Evolutionary conservation across 2,329 filamentous ascomycete genomes (phyloP).

Genomic region (Phialemoniopsis sp.): DNA sequence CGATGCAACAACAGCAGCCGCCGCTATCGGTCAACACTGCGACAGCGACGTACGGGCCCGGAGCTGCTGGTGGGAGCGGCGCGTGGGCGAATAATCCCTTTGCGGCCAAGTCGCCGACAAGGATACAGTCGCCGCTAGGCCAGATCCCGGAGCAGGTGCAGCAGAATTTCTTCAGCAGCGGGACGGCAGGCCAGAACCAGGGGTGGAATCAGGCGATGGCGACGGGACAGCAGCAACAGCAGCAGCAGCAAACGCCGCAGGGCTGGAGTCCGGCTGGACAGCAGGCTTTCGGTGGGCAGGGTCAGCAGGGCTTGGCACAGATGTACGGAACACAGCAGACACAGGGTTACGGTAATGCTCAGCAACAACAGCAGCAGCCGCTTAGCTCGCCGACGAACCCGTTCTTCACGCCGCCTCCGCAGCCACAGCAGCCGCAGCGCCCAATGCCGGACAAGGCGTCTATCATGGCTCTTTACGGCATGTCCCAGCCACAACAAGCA

Average conservation of each 20-base stretch:
- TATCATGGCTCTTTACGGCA: constrained; percentile 72
- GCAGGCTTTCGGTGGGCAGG: neutral
- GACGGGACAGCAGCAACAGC: constrained; percentile 8
- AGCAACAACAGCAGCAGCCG: constrained; percentile 8
- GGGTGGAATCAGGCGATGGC: constrained; percentile 5
- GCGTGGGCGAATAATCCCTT: constrained; percentile 42
- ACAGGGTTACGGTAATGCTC: neutral
- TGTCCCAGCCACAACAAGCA: constrained; percentile 35
- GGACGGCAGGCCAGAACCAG: neutral
- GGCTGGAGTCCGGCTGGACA: no score
- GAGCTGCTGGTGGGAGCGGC: constrained; percentile 11
- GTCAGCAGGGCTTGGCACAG: no score
- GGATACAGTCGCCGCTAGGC: constrained; percentile 45
- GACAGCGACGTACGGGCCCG: no score
- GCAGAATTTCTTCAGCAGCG: constrained; percentile 30
- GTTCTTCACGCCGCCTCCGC: constrained; percentile 23
- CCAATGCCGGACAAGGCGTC: constrained; percentile 63
- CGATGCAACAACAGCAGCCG: constrained; percentile 21
- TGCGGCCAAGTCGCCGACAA: constrained; percentile 38
- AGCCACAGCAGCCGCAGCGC: constrained; percentile 27
- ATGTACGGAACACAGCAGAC: neutral
- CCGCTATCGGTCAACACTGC: constrained; percentile 35
- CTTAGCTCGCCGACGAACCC: constrained; percentile 17
- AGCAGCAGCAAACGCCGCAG: no score
- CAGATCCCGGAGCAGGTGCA: constrained; percentile 51